Conservation (phyloP, 345 rosid species). For the Viola odorata region DNA sequence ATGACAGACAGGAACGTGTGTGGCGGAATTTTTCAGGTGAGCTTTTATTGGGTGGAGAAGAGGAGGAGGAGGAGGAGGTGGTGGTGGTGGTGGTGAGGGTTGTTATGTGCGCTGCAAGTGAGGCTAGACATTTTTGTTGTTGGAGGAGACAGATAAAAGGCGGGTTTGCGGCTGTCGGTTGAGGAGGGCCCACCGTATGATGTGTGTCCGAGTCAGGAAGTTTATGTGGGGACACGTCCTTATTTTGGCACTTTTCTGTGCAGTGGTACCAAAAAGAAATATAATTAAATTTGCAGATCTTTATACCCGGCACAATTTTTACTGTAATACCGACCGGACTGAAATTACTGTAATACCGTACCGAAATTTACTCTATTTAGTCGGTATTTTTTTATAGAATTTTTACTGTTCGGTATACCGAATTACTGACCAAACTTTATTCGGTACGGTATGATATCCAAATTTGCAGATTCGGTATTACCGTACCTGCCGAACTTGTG, state of each 20-base stretch:
- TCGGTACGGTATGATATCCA: no score
- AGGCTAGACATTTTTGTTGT: background rate
- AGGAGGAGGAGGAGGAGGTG: background rate
- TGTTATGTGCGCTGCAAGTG: background rate
- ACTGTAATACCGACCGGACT: no score
- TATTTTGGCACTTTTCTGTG: background rate
- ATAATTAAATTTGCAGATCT: background rate
- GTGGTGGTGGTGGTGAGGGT: no score
- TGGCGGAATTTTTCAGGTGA: background rate
- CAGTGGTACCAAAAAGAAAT: no score
- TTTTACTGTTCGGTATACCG: no score
- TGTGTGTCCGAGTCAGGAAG: slow-evolving; percentile 14
- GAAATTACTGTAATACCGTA: no score
- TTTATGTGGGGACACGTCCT: background rate
- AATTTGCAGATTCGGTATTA: no score
- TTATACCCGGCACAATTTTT: background rate
- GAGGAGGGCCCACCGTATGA: slow-evolving; percentile 11
- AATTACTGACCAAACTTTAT: no score
- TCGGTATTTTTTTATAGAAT: no score
- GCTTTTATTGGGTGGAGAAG: background rate
- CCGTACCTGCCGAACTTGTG: no score
- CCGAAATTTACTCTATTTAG: no score
- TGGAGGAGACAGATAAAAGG: background rate
- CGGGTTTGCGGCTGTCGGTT: slow-evolving; percentile 9
- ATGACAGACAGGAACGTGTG: background rate